Evolutionary conservation across 2,329 filamentous ascomycete genomes (phyloP).

Genomic region (Aspergillus sp.): DNA sequence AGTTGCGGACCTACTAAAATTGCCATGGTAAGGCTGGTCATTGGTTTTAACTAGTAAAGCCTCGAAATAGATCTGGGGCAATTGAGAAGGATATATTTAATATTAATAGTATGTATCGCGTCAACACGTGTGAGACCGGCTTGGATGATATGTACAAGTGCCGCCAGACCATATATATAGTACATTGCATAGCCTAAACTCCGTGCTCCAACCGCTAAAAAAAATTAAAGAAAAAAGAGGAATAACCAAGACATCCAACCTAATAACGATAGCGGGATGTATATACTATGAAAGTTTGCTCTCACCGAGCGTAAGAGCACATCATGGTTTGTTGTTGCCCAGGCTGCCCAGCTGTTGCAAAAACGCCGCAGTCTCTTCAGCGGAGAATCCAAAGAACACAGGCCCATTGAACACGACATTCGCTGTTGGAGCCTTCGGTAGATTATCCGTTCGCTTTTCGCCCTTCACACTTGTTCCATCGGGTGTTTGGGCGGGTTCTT

Average conservation of each 20-base stretch:
- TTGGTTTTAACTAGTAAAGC: too few species aligned
- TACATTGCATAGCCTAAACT: background rate
- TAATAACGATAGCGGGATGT: background rate
- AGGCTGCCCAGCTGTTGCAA: slow-evolving; percentile 57
- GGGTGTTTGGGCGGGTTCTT: slow-evolving; percentile 7
- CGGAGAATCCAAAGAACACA: slow-evolving; percentile 87
- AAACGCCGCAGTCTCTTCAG: slow-evolving; percentile 76
- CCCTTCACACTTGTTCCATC: slow-evolving; percentile 7
- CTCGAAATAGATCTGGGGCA: too few species aligned
- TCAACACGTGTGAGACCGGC: slow-evolving; percentile 3
- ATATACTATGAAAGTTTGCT: background rate
- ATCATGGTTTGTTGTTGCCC: slow-evolving; percentile 13
- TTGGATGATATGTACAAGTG: background rate
- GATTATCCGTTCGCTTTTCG: slow-evolving; percentile 11
- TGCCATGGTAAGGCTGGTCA: too few species aligned
- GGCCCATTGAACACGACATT: slow-evolving; percentile 89
- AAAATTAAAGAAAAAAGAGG: too few species aligned
- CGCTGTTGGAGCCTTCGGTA: slow-evolving; percentile 38
- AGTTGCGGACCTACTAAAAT: too few species aligned
- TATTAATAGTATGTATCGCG: background rate
- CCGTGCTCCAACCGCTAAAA: background rate
- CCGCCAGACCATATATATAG: background rate
- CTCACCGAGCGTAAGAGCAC: background rate
- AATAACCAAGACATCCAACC: background rate
- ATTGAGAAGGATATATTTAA: background rate